Conservation (phyloP, 2,329 filamentous ascomycete genomes). For the Trichoderma breve region DNA sequence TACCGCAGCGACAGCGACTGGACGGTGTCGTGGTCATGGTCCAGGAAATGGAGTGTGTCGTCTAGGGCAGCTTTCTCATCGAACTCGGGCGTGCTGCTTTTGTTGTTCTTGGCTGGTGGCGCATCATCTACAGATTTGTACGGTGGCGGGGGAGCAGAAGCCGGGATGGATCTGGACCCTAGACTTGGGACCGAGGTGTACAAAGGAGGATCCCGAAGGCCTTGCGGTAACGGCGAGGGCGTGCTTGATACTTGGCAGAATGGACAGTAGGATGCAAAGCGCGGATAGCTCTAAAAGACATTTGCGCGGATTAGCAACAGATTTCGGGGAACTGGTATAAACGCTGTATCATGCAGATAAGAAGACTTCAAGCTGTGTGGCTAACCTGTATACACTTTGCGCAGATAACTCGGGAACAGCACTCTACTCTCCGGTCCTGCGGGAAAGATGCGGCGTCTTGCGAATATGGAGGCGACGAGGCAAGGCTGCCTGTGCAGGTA, state of each 20-base stretch:
- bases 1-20: constrained; percentile 69
- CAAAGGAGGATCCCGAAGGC: constrained; percentile 65
- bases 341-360: neutral
- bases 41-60: constrained; percentile 72
- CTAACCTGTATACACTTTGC: constrained; percentile 61
- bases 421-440: constrained; percentile 61
- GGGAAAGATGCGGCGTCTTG: constrained; percentile 58
- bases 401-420: constrained; percentile 71
- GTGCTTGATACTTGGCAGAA: constrained; percentile 72
- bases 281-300: constrained; percentile 55
- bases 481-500: constrained; percentile 65
- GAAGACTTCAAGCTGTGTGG: neutral
- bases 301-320: constrained; percentile 17
- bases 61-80: constrained; percentile 42
- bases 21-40: constrained; percentile 67
- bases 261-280: constrained; percentile 66
- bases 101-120: constrained; percentile 26
- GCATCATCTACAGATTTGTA: constrained; percentile 30
- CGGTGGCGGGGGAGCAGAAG: constrained; percentile 39
- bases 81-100: constrained; percentile 28
- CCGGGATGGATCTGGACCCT: constrained; percentile 25
- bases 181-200: constrained; percentile 49
- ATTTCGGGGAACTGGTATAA: too few relatives aligned
- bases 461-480: constrained; percentile 50
- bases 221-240: constrained; percentile 58